Evolutionary conservation across 164 flowering plant genomes (phyloP).

Genomic region (Chloranthus sessilifolius): DNA sequence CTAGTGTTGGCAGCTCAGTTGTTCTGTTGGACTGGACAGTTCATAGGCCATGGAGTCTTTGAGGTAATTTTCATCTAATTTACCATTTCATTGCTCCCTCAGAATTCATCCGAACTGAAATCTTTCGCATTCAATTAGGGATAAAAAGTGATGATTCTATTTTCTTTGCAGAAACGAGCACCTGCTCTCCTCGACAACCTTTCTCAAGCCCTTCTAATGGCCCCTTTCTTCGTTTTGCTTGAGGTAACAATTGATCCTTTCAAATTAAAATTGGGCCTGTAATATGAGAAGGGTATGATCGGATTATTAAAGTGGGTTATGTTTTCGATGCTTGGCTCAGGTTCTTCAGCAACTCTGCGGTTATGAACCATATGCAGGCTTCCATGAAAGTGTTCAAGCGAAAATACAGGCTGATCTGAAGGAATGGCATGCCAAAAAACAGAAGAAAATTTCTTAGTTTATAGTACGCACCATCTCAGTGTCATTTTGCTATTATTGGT

Average conservation of each 20-base stretch:
- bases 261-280: background rate
- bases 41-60: constrained; percentile 61
- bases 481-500: no score
- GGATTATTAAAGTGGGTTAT: background rate
- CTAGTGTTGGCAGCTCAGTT: constrained; percentile 47
- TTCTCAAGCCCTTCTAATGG: constrained; percentile 57
- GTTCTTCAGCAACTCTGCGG: constrained; percentile 51
- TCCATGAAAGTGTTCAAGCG: constrained; percentile 44
- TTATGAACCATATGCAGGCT: constrained; percentile 90
- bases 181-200: constrained; percentile 67
- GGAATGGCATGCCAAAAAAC: constrained; percentile 60
- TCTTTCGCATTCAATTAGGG: no score
- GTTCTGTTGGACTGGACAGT: constrained; percentile 62
- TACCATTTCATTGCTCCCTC: background rate
- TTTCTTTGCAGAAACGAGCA: constrained; percentile 43
- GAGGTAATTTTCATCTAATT: constrained; percentile 31
- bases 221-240: constrained; percentile 61
- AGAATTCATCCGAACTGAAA: no score
- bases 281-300: background rate
- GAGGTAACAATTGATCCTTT: constrained; percentile 33
- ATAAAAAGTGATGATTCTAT: no score
- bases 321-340: constrained; percentile 33
- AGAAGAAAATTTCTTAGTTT: constrained; percentile 32
- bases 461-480: no score
- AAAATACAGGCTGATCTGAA: constrained; percentile 47